phyloP scores from a whole-genome alignment of 805 yeast genomes.

The Torulaspora delbrueckii region DNA sequence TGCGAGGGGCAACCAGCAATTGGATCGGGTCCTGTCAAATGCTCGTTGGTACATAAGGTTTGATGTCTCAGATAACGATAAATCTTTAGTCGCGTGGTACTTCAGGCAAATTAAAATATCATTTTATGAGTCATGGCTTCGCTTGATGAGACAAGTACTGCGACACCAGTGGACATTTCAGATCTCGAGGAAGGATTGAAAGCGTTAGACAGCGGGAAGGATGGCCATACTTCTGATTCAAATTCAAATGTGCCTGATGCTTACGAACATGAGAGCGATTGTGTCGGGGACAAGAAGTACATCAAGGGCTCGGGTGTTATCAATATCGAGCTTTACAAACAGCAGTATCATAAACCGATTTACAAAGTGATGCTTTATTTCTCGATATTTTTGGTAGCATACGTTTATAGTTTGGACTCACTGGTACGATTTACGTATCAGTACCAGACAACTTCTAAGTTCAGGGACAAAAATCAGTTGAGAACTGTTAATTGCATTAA shows the following conservation, averaged over 20 bases:
- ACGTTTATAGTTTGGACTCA: slow-evolving; percentile 55
- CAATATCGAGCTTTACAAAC: slow-evolving; percentile 50
- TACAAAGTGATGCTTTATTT: slow-evolving; percentile 43
- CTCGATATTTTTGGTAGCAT: slow-evolving; percentile 50
- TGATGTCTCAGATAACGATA: not conserved
- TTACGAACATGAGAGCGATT: slow-evolving; percentile 6
- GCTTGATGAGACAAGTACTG: not conserved
- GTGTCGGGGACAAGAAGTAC: slow-evolving; percentile 3
- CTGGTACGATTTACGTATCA: slow-evolving; percentile 42
- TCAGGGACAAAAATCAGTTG: slow-evolving; percentile 43
- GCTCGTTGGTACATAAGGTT: not conserved
- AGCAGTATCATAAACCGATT: slow-evolving; percentile 37
- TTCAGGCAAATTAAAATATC: no score
- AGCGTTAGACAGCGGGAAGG: not conserved
- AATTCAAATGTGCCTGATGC: slow-evolving; percentile 5
- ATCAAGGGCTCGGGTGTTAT: slow-evolving; percentile 42
- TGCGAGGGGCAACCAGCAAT: not conserved
- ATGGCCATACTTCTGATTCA: not conserved
- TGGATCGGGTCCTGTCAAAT: not conserved
- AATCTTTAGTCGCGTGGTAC: not conserved
- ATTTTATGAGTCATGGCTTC: not conserved
- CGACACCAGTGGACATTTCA: not conserved
- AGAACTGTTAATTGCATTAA: slow-evolving; percentile 50
- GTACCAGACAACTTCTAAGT: slow-evolving; percentile 47
- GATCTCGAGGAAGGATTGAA: not conserved